Base-by-base conservation (phyloP, 805 yeast species). In the Ogataea philodendri region DNA sequence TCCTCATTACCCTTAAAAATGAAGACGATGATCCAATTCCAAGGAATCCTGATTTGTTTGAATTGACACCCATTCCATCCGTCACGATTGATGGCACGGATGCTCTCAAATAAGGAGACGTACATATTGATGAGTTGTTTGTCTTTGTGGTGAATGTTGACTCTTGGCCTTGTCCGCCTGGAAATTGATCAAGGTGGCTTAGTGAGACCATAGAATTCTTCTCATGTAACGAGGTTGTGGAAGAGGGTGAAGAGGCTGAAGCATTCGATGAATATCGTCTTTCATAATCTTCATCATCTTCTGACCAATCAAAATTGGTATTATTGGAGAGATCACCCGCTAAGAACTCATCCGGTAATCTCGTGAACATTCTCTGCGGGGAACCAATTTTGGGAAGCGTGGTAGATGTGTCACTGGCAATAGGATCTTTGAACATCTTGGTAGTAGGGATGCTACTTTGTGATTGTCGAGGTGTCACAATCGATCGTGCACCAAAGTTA, bases 1-100 rank as follows among this genome's bases (percentile, higher is more conserved):
- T 60, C 39, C 55, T 60, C 55, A 58, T 54, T 6, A 58, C 58
- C 32, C 57, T 43, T 26, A 81, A 55, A 13, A 76, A 60, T 6
- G 75, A 74, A 2, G 81, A 70, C 40, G 76, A 67, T 4, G 87
- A 78, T 7, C 78, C 82, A 9, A 72, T 70, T 2, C 88, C 88
- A 45, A 75, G 74, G 51, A 76, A 80, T 1, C 87, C 86, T 18
- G 72, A 71, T 26, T 57, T 60, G 13, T 53, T 46, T 17, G 78
- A 73, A 30, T 74, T 69, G 1, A 80, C 82, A 1, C 81, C 84
- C 84, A 80, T 79, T 8, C 84, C 84, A 54, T 80, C 84, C 32
- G 62, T 54, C 3, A 36, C 30, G 14, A 36, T 26, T 15, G 41
- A 37, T 3, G 52, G 33, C 7, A 42, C 43, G 8, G 33, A 31